Conservation (phyloP, 2,329 filamentous ascomycete genomes). For the Bipolaris victoriae region DNA sequence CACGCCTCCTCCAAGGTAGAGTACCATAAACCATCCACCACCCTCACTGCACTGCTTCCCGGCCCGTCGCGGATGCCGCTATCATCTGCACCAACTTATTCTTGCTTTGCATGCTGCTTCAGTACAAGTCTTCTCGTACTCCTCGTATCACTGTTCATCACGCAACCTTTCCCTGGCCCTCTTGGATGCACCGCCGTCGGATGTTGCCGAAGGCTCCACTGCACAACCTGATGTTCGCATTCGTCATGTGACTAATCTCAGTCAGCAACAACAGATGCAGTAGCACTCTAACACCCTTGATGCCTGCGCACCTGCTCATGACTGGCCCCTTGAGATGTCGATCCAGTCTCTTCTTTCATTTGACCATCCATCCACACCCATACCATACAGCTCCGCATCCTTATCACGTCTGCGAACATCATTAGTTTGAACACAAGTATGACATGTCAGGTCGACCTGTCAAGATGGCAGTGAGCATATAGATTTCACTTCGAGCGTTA, state of each 20-base stretch:
- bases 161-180: not conserved
- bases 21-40: not conserved
- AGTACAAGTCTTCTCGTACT: not conserved
- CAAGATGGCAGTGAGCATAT: not conserved
- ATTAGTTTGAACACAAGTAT: not conserved
- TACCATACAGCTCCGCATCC: not conserved
- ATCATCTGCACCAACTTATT: not conserved
- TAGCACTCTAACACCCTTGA: not conserved
- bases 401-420: not conserved
- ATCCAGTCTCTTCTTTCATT: too few species aligned
- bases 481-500: not conserved
- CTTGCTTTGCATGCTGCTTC: not conserved
- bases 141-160: not conserved
- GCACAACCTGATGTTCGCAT: not conserved
- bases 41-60: not conserved
- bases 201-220: conserved; percentile 1
- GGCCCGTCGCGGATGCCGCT: not conserved
- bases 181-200: not conserved
- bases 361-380: too few species aligned
- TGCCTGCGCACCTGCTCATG: not conserved
- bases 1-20: not conserved
- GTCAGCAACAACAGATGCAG: not conserved
- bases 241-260: not conserved
- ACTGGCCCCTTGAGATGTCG: not conserved
- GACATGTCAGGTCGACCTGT: too few species aligned